These are phyloP conservation scores for Lactifluus rugatus DNA, from an alignment of 768 basidiomycete species.

Conservation along the genomic window DNA sequence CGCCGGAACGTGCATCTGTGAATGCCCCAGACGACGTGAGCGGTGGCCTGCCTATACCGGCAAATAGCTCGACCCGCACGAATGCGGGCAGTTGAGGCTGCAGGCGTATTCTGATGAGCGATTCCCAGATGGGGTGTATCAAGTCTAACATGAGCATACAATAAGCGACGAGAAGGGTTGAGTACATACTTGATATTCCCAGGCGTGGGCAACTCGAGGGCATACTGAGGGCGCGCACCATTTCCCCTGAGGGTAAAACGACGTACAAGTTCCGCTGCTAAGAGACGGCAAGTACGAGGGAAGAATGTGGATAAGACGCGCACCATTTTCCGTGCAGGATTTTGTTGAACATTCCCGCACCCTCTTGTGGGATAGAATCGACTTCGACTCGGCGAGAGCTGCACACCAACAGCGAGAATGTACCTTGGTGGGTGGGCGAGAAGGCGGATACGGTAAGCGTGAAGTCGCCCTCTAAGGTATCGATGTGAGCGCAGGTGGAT, in stretches of 20 bases:
- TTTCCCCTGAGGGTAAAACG: slow-evolving; percentile 50
- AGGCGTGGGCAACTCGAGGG: slow-evolving; percentile 42
- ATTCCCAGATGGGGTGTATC: background rate
- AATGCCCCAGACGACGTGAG: slow-evolving; percentile 73
- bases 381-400: slow-evolving; percentile 55
- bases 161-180: background rate
- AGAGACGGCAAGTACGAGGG: too few species aligned
- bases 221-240: slow-evolving; percentile 56
- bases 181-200: slow-evolving; percentile 49
- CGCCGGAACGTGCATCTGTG: slow-evolving; percentile 65
- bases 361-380: slow-evolving; percentile 66
- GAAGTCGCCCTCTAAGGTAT: slow-evolving; percentile 59
- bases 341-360: slow-evolving; percentile 83
- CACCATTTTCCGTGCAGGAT: slow-evolving; percentile 66
- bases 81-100: slow-evolving; percentile 41
- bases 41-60: slow-evolving; percentile 29
- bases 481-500: background rate
- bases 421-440: slow-evolving; percentile 57
- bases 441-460: slow-evolving; percentile 82
- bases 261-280: background rate
- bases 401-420: slow-evolving; percentile 56
- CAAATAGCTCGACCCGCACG: slow-evolving; percentile 54
- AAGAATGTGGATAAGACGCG: slow-evolving; percentile 14
- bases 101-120: slow-evolving; percentile 50
- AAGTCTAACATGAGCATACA: background rate